A percentile compares a stretch with the other conserved stretches of the same genome.
phyloP scores from a whole-genome alignment of 2,329 filamentous ascomycete genomes.

The Diaporthe vaccinii region DNA sequence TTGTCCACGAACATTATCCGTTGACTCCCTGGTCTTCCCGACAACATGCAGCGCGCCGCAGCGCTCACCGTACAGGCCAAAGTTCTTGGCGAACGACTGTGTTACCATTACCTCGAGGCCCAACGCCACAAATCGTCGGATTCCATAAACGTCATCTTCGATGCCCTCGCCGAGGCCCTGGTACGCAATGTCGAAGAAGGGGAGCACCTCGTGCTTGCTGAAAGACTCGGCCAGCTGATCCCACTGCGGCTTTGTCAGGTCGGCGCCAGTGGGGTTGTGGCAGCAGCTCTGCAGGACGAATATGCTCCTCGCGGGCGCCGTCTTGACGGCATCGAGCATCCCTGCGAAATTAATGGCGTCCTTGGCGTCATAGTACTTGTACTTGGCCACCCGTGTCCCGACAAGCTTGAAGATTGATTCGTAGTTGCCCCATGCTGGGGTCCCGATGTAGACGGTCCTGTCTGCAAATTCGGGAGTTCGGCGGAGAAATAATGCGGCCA shows the following conservation, averaged over 20 bases:
- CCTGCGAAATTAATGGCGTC: slow-evolving; percentile 47
- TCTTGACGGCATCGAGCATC: slow-evolving; percentile 43
- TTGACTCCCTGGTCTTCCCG: slow-evolving; percentile 7
- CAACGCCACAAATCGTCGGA: background rate
- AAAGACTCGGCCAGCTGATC: slow-evolving; percentile 45
- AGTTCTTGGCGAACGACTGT: slow-evolving; percentile 57
- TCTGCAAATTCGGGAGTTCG: slow-evolving; percentile 44
- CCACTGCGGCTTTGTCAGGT: slow-evolving; percentile 51
- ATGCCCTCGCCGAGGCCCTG: slow-evolving; percentile 52
- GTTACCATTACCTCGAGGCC: slow-evolving; percentile 42
- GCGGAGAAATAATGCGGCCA: slow-evolving; percentile 51
- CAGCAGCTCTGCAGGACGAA: slow-evolving; percentile 54
- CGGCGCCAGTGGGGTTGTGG: slow-evolving; percentile 54
- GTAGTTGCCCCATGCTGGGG: slow-evolving; percentile 53
- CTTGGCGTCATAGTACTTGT: slow-evolving; percentile 49
- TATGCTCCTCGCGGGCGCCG: slow-evolving; percentile 49
- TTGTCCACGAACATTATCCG: slow-evolving; percentile 46
- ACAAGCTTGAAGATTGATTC: slow-evolving; percentile 49
- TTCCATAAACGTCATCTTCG: slow-evolving; percentile 50
- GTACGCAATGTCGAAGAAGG: slow-evolving; percentile 54
- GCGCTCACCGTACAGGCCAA: slow-evolving; percentile 54
- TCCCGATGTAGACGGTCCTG: slow-evolving; percentile 49
- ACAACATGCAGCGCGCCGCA: slow-evolving; percentile 50
- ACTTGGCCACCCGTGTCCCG: slow-evolving; percentile 48
- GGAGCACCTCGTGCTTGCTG: slow-evolving; percentile 46